Base-by-base conservation (phyloP, 306 rosid species). In the Rosa rugosa region DNA sequence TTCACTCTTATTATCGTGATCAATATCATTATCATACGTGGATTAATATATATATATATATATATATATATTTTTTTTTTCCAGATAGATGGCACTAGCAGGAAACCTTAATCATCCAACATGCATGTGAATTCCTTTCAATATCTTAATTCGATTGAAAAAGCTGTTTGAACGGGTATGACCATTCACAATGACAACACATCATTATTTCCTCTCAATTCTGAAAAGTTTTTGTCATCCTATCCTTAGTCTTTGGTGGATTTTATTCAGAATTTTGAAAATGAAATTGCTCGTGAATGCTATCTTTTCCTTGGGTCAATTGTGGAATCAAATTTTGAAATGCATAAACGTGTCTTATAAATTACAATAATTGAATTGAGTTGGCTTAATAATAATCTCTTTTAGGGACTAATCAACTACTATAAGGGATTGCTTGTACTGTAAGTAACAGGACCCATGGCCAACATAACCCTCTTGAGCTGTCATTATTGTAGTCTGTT, bases 71-170 rank as follows among this genome's bases (percentile, higher is more conserved):
- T 44, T 5, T 46, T 12, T 67, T 69, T 53, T 54, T 41, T 69
- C 46, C 68, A 78, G 71, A 40, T 62, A 69, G 73, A 63, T 20
- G 31, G 8, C 79, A 62, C 42, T 70, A 18, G 62, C 46, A 36
- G 63, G 78, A 82, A 82, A 66, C 85, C 82, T 73, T 77, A 77
- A 45, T 77, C 62, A 44, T 8, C 18, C 69, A 34, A 13, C 25
- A 7, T 34, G n/a, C 25, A 7, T 34, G n/a, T 66, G 46, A 18
- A 10, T 40, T 66, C 40, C 49, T 66, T 18, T 17, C 47, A 20
- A 41, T 67, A 8, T 18, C 71, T 67, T 67, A 9, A 67, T 20
- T 20, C 63, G 68, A 53, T 71, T 63, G 70, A 12, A 3, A 18
- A 70, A 38, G 36, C 47, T 53, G 36, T 36, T 27, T 49, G 36